Percentiles rank a stretch among this genome's conserved stretches.
Evolutionary conservation across 1,284 basidiomycete genomes (phyloP).

Genomic region (Stygiomarasmius scandens): DNA sequence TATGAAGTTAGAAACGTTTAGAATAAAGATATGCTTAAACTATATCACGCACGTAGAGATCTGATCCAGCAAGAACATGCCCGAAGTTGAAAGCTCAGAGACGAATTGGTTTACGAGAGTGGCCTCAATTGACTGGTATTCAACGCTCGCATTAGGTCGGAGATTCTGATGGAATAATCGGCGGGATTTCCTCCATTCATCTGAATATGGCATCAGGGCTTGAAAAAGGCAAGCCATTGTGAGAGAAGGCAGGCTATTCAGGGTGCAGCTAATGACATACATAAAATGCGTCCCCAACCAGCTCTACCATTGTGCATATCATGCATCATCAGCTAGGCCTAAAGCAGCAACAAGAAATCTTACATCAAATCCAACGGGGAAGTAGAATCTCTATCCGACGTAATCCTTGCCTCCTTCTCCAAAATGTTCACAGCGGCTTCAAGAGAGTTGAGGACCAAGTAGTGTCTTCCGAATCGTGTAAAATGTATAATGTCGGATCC

Average conservation of each 20-base stretch:
- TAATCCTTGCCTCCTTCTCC: constrained; percentile 18
- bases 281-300: neutral
- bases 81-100: constrained; percentile 17
- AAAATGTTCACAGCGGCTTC: constrained; percentile 27
- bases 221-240: neutral
- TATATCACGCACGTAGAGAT: constrained; percentile 9
- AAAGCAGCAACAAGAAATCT: neutral
- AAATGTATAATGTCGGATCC: constrained; percentile 16
- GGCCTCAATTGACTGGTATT: constrained; percentile 20
- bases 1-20: neutral
- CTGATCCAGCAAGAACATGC: constrained; percentile 24
- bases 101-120: constrained; percentile 23
- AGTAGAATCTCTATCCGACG: constrained; percentile 16
- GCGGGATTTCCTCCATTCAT: constrained; percentile 23
- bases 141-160: constrained; percentile 18
- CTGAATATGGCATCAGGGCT: constrained; percentile 19
- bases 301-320: no score
- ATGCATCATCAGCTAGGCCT: no score
- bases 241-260: no score
- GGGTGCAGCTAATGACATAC: neutral
- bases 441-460: constrained; percentile 20
- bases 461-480: constrained; percentile 8
- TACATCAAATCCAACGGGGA: constrained; percentile 19
- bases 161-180: constrained; percentile 27
- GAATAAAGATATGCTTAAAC: neutral